phyloP scores from a whole-genome alignment of 306 rosid genomes.

The Cotoneaster glaucophyllus region DNA sequence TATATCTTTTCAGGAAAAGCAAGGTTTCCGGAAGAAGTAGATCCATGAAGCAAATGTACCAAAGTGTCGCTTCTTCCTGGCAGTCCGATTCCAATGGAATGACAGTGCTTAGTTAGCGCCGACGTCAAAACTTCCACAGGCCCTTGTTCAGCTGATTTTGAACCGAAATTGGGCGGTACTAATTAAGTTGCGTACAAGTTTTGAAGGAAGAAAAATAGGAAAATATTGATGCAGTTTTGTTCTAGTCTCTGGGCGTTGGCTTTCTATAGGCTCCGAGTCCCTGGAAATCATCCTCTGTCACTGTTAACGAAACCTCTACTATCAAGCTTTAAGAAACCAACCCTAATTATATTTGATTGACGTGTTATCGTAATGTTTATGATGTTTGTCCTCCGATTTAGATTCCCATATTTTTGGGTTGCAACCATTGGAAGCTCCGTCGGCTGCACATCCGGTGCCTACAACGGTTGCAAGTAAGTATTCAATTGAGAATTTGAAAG shows the following conservation, averaged over 20 bases:
- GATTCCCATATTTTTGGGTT: too few relatives aligned
- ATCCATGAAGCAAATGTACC: conserved; percentile 29
- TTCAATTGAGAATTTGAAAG: too few relatives aligned
- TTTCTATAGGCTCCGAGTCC: too few relatives aligned
- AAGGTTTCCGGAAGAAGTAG: conserved; percentile 49
- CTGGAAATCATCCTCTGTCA: too few relatives aligned
- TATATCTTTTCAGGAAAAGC: conserved; percentile 45
- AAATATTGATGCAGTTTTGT: too few relatives aligned
- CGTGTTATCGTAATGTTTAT: too few relatives aligned
- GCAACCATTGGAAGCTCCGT: not conserved
- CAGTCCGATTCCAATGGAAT: conserved; percentile 16
- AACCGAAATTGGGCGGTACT: not conserved
- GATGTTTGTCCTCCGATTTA: too few relatives aligned
- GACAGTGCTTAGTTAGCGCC: too few relatives aligned
- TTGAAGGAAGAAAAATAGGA: not conserved
- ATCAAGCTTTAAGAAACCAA: too few relatives aligned
- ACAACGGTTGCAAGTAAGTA: not conserved
- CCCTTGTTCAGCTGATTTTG: not conserved
- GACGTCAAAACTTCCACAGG: not conserved
- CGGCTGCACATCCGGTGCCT: too few relatives aligned
- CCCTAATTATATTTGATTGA: too few relatives aligned
- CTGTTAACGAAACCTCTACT: too few relatives aligned
- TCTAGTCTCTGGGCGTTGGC: not conserved
- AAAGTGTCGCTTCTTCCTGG: not conserved
- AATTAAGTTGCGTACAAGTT: not conserved